Conservation (phyloP, 2,329 filamentous ascomycete genomes). For the Rhynchosporium graminicola region DNA sequence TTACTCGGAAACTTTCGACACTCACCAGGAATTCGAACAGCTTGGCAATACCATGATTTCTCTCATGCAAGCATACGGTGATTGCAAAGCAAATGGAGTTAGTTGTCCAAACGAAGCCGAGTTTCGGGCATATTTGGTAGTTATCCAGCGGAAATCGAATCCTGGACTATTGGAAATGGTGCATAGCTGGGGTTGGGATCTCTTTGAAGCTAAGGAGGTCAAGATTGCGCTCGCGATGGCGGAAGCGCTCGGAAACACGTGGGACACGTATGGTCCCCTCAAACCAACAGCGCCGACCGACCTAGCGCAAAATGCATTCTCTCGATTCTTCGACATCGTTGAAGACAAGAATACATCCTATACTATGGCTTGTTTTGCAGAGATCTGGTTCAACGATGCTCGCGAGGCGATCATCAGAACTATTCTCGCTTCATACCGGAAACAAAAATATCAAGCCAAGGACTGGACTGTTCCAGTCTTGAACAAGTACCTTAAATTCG, state of each 20-base stretch:
- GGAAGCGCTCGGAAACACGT: constrained; percentile 60
- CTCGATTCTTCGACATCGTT: constrained; percentile 61
- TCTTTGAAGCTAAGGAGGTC: constrained; percentile 60
- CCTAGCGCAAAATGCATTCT: constrained; percentile 51
- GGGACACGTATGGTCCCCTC: constrained; percentile 58
- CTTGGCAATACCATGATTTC: constrained; percentile 66
- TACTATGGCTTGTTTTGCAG: constrained; percentile 69
- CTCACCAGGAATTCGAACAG: constrained; percentile 69
- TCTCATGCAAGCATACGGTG: constrained; percentile 65
- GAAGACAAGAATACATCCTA: constrained; percentile 60
- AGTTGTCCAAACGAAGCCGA: constrained; percentile 63
- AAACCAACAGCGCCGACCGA: constrained; percentile 44
- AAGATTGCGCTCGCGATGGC: constrained; percentile 62
- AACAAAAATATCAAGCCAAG: constrained; percentile 57
- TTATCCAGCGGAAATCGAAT: constrained; percentile 59
- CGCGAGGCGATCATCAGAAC: constrained; percentile 59
- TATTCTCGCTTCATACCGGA: constrained; percentile 55
- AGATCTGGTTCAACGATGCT: constrained; percentile 64
- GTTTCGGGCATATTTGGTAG: constrained; percentile 65
- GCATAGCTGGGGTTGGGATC: constrained; percentile 55
- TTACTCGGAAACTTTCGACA: constrained; percentile 60
- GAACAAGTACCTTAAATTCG: constrained; percentile 64
- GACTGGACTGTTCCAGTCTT: constrained; percentile 60
- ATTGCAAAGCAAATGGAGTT: constrained; percentile 60
- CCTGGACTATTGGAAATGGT: constrained; percentile 57